phyloP scores from a whole-genome alignment of 495 filamentous ascomycete species.

The Daldinia vernicosa region DNA sequence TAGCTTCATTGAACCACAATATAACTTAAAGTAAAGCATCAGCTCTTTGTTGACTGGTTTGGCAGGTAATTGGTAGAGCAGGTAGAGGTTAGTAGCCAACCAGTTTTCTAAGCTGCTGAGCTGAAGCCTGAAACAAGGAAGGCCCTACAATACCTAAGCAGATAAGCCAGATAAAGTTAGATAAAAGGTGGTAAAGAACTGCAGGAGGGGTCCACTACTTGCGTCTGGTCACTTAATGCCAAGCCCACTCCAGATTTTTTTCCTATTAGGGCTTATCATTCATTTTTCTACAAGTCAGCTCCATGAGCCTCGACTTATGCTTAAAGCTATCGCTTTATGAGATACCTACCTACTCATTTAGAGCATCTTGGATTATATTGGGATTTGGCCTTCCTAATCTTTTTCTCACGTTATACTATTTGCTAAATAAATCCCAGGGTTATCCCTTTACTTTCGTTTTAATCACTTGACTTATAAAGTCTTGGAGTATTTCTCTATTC shows the following conservation, averaged over 20 bases:
- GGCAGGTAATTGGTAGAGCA: background rate
- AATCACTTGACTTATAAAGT: slow-evolving; percentile 13
- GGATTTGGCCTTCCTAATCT: slow-evolving; percentile 11
- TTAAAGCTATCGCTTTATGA: slow-evolving; percentile 29
- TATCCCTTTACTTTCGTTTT: slow-evolving; percentile 5
- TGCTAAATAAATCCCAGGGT: slow-evolving; percentile 2
- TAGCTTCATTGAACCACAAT: background rate
- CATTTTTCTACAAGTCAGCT: slow-evolving; percentile 27
- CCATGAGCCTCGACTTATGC: slow-evolving; percentile 23
- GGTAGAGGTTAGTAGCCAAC: background rate
- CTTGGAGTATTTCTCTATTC: background rate
- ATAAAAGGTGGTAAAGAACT: background rate
- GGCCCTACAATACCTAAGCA: background rate
- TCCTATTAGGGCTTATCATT: slow-evolving; percentile 38
- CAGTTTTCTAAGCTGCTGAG: background rate
- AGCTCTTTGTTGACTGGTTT: slow-evolving; percentile 5
- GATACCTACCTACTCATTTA: background rate
- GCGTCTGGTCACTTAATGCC: background rate
- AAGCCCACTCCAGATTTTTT: slow-evolving; percentile 26
- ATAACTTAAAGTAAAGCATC: background rate
- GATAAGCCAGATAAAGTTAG: no score
- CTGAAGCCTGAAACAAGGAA: slow-evolving; percentile 14
- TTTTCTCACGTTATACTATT: slow-evolving; percentile 17
- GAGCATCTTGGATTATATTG: slow-evolving; percentile 18
- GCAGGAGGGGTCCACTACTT: background rate